phyloP scores from a whole-genome alignment of 1,139 yeast genomes.

The Sugiyamaella paludigena region DNA sequence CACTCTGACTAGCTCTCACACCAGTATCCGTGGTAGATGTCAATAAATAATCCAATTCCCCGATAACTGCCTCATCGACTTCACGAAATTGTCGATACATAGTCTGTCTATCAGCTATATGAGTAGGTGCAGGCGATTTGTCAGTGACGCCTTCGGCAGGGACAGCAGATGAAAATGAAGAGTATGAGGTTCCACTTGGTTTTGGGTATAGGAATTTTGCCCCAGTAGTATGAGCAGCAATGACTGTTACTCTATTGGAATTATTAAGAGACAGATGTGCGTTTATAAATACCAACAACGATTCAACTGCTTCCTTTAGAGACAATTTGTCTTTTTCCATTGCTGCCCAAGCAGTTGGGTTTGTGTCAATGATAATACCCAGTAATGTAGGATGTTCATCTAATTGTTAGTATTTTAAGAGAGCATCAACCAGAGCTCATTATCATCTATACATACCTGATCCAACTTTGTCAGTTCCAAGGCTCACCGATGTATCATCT shows the following conservation, averaged over 20 bases:
- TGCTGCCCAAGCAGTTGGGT: constrained; percentile 73
- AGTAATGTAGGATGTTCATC: constrained; percentile 82
- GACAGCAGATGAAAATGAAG: not conserved
- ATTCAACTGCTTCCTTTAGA: constrained; percentile 55
- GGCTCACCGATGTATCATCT: constrained; percentile 39
- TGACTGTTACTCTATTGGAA: constrained; percentile 78
- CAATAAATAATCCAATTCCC: constrained; percentile 54
- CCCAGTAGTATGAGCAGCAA: constrained; percentile 72
- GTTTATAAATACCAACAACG: constrained; percentile 69
- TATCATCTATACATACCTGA: not conserved
- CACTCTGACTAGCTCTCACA: constrained; percentile 40
- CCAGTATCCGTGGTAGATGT: constrained; percentile 30
- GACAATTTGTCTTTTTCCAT: constrained; percentile 44
- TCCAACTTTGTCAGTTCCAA: constrained; percentile 21
- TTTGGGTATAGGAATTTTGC: constrained; percentile 71
- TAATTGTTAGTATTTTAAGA: constrained; percentile 6
- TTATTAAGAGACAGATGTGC: constrained; percentile 86
- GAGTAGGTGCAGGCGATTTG: constrained; percentile 10
- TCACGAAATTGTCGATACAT: constrained; percentile 87
- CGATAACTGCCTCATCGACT: constrained; percentile 75
- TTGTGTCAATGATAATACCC: constrained; percentile 73
- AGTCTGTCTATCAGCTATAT: constrained; percentile 35
- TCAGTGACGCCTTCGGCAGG: not conserved
- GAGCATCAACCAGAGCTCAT: not conserved
- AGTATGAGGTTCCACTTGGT: constrained; percentile 4